Percentiles rank a stretch among this genome's conserved stretches.
These are phyloP conservation scores for Spatholobus suberectus DNA, from an alignment of 306 rosid species.

Conservation along the genomic window DNA sequence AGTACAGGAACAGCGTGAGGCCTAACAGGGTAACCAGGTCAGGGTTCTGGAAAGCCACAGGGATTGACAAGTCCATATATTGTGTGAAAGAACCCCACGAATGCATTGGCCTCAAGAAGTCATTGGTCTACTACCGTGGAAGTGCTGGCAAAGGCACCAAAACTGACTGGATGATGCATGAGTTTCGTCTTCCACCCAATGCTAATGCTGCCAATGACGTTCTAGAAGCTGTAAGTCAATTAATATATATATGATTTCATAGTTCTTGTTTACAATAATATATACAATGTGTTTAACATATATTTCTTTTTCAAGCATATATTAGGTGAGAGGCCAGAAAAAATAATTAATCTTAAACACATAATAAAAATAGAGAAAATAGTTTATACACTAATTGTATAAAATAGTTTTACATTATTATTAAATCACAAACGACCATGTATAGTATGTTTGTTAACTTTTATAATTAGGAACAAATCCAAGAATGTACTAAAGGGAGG, in stretches of 20 bases:
- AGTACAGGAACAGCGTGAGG: constrained; percentile 80
- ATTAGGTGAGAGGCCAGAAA: neutral
- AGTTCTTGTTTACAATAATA: neutral
- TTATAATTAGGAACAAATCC: too few species aligned
- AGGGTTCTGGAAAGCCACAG: constrained; percentile 93
- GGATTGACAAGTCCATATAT: constrained; percentile 77
- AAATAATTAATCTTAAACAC: too few species aligned
- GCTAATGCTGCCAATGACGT: constrained; percentile 28
- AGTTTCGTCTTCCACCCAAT: constrained; percentile 91
- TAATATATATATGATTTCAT: neutral
- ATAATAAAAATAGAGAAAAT: too few species aligned
- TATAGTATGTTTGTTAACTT: too few species aligned
- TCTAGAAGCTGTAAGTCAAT: constrained; percentile 80
- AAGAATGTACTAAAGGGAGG: too few species aligned
- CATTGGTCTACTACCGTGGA: constrained; percentile 86
- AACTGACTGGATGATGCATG: constrained; percentile 99
- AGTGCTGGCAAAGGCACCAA: constrained; percentile 94
- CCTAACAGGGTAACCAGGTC: constrained; percentile 83
- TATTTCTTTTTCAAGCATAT: neutral
- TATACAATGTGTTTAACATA: neutral
- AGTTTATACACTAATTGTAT: too few species aligned
- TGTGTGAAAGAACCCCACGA: constrained; percentile 51
- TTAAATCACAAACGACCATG: too few species aligned
- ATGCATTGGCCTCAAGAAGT: constrained; percentile 89
- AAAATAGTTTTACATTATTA: too few species aligned